Evolutionary conservation across 1,284 basidiomycete genomes (phyloP).

Genomic region (Pterulicium gracile): DNA sequence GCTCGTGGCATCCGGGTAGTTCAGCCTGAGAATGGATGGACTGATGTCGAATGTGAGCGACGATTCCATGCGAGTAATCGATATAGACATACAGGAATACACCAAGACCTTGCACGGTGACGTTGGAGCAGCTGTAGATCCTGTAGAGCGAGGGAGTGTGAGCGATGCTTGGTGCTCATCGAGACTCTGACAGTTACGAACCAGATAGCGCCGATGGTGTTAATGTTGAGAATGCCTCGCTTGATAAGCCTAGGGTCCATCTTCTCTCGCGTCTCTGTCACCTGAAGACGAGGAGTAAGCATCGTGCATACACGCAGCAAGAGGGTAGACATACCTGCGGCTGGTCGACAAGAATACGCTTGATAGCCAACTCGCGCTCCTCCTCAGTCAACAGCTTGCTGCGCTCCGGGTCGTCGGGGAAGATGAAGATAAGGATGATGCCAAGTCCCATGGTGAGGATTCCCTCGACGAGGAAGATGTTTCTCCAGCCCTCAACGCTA

Average conservation of each 20-base stretch:
- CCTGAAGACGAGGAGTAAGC: neutral
- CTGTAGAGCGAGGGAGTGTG: neutral
- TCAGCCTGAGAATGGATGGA: constrained; percentile 8
- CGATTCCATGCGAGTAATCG: neutral
- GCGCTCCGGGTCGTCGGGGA: constrained; percentile 1
- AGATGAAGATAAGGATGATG: neutral
- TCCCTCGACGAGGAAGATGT: constrained; percentile 4
- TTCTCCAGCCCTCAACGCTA: neutral
- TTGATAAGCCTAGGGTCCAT: neutral
- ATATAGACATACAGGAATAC: constrained; percentile 2
- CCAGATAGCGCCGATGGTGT: neutral
- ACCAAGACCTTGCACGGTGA: constrained; percentile 2
- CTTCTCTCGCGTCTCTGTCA: neutral
- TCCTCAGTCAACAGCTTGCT: neutral
- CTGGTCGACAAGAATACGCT: neutral
- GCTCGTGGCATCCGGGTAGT: constrained; percentile 7
- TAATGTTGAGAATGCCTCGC: neutral
- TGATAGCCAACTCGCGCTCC: constrained; percentile 1
- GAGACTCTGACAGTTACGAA: neutral
- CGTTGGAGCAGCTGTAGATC: neutral
- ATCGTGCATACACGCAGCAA: neutral
- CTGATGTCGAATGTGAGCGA: neutral
- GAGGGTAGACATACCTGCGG: neutral
- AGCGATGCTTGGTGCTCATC: neutral
- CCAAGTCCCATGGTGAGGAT: constrained; percentile 2